Conservation (phyloP, 2,329 filamentous ascomycete species). For the Thermoascus crustaceus region DNA sequence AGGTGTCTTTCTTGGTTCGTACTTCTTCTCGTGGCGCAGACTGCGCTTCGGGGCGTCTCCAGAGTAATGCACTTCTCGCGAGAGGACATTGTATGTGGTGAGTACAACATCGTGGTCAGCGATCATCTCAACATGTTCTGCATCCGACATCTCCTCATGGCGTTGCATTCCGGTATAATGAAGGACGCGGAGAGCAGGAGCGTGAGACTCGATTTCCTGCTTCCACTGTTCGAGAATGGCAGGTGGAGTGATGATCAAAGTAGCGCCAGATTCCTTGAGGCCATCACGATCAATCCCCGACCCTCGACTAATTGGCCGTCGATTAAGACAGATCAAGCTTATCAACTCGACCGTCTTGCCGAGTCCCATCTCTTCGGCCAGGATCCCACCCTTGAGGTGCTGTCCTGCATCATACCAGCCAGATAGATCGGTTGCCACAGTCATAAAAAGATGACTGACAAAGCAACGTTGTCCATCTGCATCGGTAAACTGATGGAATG, state of each 20-base stretch:
- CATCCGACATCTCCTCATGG: conserved; percentile 24
- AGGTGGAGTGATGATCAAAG: conserved; percentile 55
- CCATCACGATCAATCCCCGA: conserved; percentile 14
- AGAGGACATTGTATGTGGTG: conserved; percentile 62
- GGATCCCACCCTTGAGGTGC: conserved; percentile 35
- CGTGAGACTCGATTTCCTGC: conserved; percentile 50
- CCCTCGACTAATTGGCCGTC: conserved; percentile 13
- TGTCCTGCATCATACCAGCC: conserved; percentile 23
- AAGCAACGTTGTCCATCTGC: conserved; percentile 31
- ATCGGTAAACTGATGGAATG: conserved; percentile 31
- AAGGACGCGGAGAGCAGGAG: conserved; percentile 47
- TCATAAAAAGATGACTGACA: conserved; percentile 35
- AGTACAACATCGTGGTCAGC: conserved; percentile 49
- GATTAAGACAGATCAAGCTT: conserved; percentile 36
- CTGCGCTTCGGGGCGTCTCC: conserved; percentile 61
- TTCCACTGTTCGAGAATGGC: conserved; percentile 58
- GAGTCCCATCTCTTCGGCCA: conserved; percentile 45
- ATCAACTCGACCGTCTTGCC: conserved; percentile 45
- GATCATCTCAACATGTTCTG: conserved; percentile 41
- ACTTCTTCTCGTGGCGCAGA: conserved; percentile 56
- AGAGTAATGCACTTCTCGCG: conserved; percentile 71
- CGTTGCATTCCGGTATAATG: conserved; percentile 49
- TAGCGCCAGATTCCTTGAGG: conserved; percentile 42
- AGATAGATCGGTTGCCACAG: conserved; percentile 29
- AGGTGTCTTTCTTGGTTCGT: conserved; percentile 62